A percentile compares a stretch with the other conserved stretches of the same genome.
Evolutionary conservation across 2,329 filamentous ascomycete genomes (phyloP).

Genomic region (Sarocladium brachiariae): DNA sequence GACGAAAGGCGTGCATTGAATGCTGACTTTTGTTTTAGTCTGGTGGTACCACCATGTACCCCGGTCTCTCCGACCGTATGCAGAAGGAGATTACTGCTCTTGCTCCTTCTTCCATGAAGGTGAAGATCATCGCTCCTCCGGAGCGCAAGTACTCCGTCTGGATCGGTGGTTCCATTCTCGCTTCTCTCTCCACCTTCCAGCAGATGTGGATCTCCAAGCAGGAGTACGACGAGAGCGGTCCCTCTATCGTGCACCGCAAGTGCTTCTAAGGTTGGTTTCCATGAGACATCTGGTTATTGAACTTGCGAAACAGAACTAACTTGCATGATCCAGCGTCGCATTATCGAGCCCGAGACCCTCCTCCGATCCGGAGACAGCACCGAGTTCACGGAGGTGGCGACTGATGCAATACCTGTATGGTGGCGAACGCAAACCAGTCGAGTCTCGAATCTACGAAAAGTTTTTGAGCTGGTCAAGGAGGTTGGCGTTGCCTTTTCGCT

Average conservation of each 20-base stretch:
- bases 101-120: constrained; percentile 99
- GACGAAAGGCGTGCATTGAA: not conserved
- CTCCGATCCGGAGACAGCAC: constrained; percentile 29
- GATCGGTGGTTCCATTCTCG: constrained; percentile 99
- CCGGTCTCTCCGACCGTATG: constrained; percentile 99
- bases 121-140: constrained; percentile 99
- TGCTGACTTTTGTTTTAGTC: constrained; percentile 56
- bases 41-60: constrained; percentile 99
- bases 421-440: constrained; percentile 41
- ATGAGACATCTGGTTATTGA: no score
- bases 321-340: constrained; percentile 18
- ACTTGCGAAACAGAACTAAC: constrained; percentile 17
- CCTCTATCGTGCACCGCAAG: constrained; percentile 99
- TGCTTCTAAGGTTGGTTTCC: constrained; percentile 89
- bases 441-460: constrained; percentile 52
- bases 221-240: constrained; percentile 99
- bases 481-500: constrained; percentile 41
- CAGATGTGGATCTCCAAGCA: constrained; percentile 99
- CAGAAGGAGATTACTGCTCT: constrained; percentile 99
- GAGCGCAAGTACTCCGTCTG: constrained; percentile 99
- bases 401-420: constrained; percentile 35
- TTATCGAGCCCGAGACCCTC: constrained; percentile 16
- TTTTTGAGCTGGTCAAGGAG: constrained; percentile 48
- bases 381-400: constrained; percentile 38
- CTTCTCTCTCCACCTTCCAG: constrained; percentile 99